Evolutionary conservation across 768 basidiomycete species (phyloP).

Genomic region (Mycena filopes): DNA sequence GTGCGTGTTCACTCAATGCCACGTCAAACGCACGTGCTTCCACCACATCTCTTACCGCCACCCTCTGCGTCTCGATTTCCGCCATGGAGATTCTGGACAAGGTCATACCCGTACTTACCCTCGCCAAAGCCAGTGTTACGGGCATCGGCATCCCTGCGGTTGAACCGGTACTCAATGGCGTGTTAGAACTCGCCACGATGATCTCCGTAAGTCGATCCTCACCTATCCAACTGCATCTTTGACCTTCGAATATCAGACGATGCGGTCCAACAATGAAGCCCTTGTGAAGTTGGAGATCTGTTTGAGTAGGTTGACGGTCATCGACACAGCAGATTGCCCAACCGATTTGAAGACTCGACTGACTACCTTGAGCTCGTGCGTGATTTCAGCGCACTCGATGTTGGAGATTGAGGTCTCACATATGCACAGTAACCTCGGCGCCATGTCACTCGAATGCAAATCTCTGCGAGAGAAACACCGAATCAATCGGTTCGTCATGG

Average conservation of each 20-base stretch:
- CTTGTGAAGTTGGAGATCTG: not conserved
- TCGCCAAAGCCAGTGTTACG: conserved; percentile 4
- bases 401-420: not conserved
- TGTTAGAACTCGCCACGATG: not conserved
- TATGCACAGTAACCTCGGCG: not conserved
- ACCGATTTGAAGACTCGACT: not conserved
- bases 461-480: not conserved
- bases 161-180: not conserved
- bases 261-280: conserved; percentile 12
- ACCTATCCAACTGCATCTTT: not conserved
- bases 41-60: too few species aligned
- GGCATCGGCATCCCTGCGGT: conserved; percentile 9
- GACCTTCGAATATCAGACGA: not conserved
- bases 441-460: not conserved
- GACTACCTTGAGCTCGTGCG: not conserved
- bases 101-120: not conserved
- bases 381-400: not conserved
- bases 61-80: too few species aligned
- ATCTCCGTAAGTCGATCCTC: not conserved
- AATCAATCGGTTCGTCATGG: not conserved
- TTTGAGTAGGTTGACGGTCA: not conserved
- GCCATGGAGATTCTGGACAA: not conserved
- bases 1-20: too few species aligned
- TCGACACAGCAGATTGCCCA: not conserved
- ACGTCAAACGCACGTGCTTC: too few species aligned